These are phyloP conservation scores for Trichoderma sp. DNA, from an alignment of 2,329 filamentous ascomycete species.

Conservation along the genomic window DNA sequence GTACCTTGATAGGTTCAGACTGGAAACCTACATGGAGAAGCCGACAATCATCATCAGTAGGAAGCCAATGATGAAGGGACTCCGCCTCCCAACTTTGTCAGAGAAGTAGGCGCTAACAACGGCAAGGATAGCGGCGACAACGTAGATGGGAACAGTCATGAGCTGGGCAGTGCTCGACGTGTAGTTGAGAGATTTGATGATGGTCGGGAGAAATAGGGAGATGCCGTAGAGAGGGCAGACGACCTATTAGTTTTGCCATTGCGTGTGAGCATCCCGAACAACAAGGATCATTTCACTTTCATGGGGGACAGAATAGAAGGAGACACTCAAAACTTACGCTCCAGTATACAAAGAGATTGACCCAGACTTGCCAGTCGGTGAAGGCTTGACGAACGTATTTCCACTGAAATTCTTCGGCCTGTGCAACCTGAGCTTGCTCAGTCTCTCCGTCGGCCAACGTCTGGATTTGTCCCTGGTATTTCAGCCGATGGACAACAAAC, in stretches of 20 bases:
- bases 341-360: slow-evolving; percentile 64
- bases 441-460: slow-evolving; percentile 2
- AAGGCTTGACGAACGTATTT: slow-evolving; percentile 72
- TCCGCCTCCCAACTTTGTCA: slow-evolving; percentile 55
- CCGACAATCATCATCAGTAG: slow-evolving; percentile 58
- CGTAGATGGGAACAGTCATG: slow-evolving; percentile 63
- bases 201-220: slow-evolving; percentile 64
- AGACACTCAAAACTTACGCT: slow-evolving; percentile 51
- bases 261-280: background rate
- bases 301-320: background rate
- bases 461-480: slow-evolving; percentile 57
- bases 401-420: slow-evolving; percentile 76
- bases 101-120: slow-evolving; percentile 58
- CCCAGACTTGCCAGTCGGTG: slow-evolving; percentile 78
- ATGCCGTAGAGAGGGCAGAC: slow-evolving; percentile 59
- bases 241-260: slow-evolving; percentile 41
- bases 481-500: slow-evolving; percentile 71
- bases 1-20: background rate
- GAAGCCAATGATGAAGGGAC: slow-evolving; percentile 58
- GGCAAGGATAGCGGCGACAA: slow-evolving; percentile 64
- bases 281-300: background rate
- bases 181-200: slow-evolving; percentile 63
- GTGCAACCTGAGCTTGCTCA: slow-evolving; percentile 48
- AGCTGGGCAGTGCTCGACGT: slow-evolving; percentile 61
- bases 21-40: slow-evolving; percentile 51